These are phyloP conservation scores for Talaromyces sp. DNA, from an alignment of 2,329 filamentous ascomycete genomes.

Conservation along the genomic window DNA sequence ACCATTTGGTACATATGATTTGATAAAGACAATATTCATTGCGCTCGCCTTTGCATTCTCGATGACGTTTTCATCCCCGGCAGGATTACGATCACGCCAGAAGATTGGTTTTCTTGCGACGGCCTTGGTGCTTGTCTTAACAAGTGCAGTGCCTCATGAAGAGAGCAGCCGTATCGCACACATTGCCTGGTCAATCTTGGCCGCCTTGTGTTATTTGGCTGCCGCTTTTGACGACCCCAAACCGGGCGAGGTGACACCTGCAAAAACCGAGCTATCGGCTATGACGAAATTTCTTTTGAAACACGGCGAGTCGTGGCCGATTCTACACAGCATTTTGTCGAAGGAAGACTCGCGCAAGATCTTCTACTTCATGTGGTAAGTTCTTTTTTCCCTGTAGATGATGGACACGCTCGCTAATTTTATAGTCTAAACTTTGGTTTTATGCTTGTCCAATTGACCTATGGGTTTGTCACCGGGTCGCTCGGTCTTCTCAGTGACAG, in stretches of 20 bases:
- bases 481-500: slow-evolving; percentile 94
- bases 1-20: slow-evolving; percentile 24
- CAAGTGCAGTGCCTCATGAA: slow-evolving; percentile 29
- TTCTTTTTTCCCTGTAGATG: slow-evolving; percentile 15
- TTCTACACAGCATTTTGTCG: slow-evolving; percentile 78
- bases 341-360: slow-evolving; percentile 93
- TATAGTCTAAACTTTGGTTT: slow-evolving; percentile 84
- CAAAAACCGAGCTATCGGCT: slow-evolving; percentile 54
- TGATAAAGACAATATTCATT: slow-evolving; percentile 25
- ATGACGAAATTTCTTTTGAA: slow-evolving; percentile 72
- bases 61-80: slow-evolving; percentile 26
- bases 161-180: slow-evolving; percentile 29
- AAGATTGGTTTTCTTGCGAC: slow-evolving; percentile 33
- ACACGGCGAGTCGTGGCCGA: slow-evolving; percentile 66
- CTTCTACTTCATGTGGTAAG: slow-evolving; percentile 92
- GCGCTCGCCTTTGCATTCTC: slow-evolving; percentile 28
- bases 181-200: slow-evolving; percentile 27
- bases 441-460: slow-evolving; percentile 91
- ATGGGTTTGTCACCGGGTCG: slow-evolving; percentile 90
- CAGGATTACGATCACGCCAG: slow-evolving; percentile 26
- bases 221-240: slow-evolving; percentile 33
- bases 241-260: slow-evolving; percentile 32
- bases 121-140: slow-evolving; percentile 27
- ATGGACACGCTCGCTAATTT: slow-evolving; percentile 20
- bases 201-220: slow-evolving; percentile 31